A percentile compares a stretch with the other conserved stretches of the same genome.
phyloP scores from a whole-genome alignment of 83 land plant genomes.

The Picea abies region DNA sequence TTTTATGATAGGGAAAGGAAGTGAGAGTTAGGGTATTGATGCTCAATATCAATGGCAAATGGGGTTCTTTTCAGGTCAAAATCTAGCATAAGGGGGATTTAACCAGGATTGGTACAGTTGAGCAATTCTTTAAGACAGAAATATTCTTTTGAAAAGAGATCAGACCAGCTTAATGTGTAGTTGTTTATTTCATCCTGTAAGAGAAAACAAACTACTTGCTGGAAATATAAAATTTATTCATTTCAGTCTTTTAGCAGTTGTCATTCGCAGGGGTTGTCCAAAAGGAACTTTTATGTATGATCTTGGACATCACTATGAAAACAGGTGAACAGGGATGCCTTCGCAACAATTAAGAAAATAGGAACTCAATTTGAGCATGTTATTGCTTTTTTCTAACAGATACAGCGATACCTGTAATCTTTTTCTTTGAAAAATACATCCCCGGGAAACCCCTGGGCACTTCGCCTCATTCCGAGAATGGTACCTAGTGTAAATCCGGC shows the following conservation, averaged over 20 bases:
- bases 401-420: background rate
- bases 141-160: background rate
- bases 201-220: background rate
- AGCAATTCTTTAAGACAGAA: background rate
- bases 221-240: background rate
- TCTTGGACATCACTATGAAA: too few relatives aligned
- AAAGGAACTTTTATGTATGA: background rate
- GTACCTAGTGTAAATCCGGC: too few relatives aligned
- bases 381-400: background rate
- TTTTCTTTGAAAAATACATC: background rate
- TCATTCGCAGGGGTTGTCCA: background rate
- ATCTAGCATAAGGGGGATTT: background rate
- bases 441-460: too few relatives aligned
- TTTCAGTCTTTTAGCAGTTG: background rate
- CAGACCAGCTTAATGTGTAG: background rate
- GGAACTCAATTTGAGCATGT: background rate
- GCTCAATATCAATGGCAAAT: background rate
- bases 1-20: background rate
- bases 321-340: too few relatives aligned
- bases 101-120: background rate
- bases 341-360: too few relatives aligned
- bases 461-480: too few relatives aligned
- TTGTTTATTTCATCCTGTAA: background rate
- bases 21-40: background rate
- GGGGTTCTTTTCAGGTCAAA: background rate